These are phyloP conservation scores for Saksenaea vasiformis DNA, from an alignment of 371 early-diverging fungal genomes.

Conservation along the genomic window DNA sequence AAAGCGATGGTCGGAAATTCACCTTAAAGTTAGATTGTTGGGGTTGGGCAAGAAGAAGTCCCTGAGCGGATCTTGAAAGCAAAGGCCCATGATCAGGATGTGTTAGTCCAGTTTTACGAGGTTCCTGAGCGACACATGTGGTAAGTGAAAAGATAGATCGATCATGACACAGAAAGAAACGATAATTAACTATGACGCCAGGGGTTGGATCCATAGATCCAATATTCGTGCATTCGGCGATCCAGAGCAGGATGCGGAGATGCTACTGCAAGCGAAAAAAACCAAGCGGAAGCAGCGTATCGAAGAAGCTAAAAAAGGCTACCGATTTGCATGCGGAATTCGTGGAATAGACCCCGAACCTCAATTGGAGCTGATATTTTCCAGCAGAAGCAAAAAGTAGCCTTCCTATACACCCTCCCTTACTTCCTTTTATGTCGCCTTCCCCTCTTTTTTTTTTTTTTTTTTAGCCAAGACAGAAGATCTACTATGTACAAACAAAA, in stretches of 20 bases:
- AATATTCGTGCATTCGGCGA: constrained; percentile 36
- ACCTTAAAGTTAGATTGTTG: constrained; percentile 25
- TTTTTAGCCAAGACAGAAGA: not conserved
- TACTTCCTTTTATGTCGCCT: not conserved
- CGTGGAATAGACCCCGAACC: constrained; percentile 28
- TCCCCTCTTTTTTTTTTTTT: not conserved
- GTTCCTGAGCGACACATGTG: constrained; percentile 37
- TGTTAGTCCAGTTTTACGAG: constrained; percentile 32
- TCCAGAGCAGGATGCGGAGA: constrained; percentile 27
- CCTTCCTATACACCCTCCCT: not conserved
- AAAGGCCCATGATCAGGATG: constrained; percentile 10
- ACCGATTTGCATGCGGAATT: constrained; percentile 31
- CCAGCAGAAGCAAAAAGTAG: not conserved
- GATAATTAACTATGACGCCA: constrained; percentile 9
- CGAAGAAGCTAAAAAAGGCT: constrained; percentile 36
- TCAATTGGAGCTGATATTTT: constrained; percentile 1
- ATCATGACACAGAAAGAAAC: not conserved
- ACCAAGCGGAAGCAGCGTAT: constrained; percentile 26
- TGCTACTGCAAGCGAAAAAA: constrained; percentile 32
- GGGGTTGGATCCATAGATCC: constrained; percentile 44
- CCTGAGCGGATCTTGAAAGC: constrained; percentile 20
- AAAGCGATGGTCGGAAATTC: no score
- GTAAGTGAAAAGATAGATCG: constrained; percentile 14
- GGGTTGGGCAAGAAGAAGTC: constrained; percentile 18
- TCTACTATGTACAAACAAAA: constrained; percentile 1